phyloP scores from a whole-genome alignment of 345 rosid genomes.

The Linum usitatissimum region DNA sequence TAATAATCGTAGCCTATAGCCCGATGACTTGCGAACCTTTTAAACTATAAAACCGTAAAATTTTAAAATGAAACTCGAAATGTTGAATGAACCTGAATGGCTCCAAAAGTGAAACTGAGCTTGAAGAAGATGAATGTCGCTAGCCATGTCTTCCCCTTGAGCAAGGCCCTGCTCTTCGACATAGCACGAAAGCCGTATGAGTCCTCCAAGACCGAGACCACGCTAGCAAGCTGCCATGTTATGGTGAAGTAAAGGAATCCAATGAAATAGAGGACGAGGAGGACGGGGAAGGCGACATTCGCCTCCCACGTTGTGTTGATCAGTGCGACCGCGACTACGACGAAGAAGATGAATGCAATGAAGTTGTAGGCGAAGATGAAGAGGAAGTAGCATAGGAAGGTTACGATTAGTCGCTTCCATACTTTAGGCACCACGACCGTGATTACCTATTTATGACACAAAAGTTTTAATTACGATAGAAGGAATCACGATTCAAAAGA shows the following conservation, averaged over 20 bases:
- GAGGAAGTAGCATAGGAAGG: slow-evolving; percentile 26
- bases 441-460: not conserved
- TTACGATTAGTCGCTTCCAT: slow-evolving; percentile 42
- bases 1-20: too few relatives aligned
- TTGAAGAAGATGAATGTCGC: slow-evolving; percentile 8
- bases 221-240: slow-evolving; percentile 43
- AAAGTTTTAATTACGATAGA: too few relatives aligned
- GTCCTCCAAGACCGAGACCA: slow-evolving; percentile 45
- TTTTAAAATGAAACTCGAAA: too few relatives aligned
- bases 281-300: not conserved
- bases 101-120: slow-evolving; percentile 6
- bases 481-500: too few relatives aligned
- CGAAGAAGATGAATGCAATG: not conserved
- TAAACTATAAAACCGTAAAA: too few relatives aligned
- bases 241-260: slow-evolving; percentile 30
- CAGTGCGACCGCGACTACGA: not conserved
- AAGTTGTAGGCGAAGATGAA: slow-evolving; percentile 17
- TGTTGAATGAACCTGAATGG: not conserved
- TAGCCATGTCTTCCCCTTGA: slow-evolving; percentile 33
- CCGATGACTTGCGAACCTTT: too few relatives aligned
- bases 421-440: slow-evolving; percentile 40
- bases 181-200: slow-evolving; percentile 27
- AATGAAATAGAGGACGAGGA: slow-evolving; percentile 1
- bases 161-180: slow-evolving; percentile 27
- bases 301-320: not conserved